Conservation (phyloP, 148 eudicot genomes). For the Cornus suecica region DNA sequence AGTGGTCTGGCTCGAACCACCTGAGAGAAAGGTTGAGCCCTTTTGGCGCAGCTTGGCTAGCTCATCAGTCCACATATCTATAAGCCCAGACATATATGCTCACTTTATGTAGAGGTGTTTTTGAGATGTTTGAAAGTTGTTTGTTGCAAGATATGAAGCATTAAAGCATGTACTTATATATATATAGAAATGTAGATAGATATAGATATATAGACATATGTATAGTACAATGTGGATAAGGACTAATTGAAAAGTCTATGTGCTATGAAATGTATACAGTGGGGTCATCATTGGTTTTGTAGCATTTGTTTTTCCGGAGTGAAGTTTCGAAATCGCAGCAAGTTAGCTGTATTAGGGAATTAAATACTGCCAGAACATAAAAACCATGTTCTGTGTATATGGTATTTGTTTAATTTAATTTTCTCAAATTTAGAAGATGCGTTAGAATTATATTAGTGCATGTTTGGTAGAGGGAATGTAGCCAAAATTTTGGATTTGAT, state of each 20-base stretch:
- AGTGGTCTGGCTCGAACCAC: conserved; percentile 16
- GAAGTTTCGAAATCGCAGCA: background rate
- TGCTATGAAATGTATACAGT: background rate
- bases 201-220: background rate
- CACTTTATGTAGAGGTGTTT: background rate
- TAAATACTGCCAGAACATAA: too few relatives aligned
- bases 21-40: conserved; percentile 15
- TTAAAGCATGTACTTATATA: background rate
- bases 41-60: conserved; percentile 26
- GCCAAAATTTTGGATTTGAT: too few relatives aligned
- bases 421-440: too few relatives aligned
- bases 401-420: too few relatives aligned
- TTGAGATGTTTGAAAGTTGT: background rate
- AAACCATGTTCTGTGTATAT: too few relatives aligned
- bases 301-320: background rate
- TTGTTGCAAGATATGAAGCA: background rate
- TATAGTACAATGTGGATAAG: background rate
- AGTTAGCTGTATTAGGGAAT: background rate
- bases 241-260: background rate
- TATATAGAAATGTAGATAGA: background rate
- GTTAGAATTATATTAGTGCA: too few relatives aligned
- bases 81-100: conserved; percentile 28
- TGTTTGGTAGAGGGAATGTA: too few relatives aligned
- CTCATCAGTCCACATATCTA: conserved; percentile 44
- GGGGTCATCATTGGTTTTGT: background rate